Evolutionary conservation across 2,329 filamentous ascomycete species (phyloP).

Genomic region (Fusarium coffeatum): DNA sequence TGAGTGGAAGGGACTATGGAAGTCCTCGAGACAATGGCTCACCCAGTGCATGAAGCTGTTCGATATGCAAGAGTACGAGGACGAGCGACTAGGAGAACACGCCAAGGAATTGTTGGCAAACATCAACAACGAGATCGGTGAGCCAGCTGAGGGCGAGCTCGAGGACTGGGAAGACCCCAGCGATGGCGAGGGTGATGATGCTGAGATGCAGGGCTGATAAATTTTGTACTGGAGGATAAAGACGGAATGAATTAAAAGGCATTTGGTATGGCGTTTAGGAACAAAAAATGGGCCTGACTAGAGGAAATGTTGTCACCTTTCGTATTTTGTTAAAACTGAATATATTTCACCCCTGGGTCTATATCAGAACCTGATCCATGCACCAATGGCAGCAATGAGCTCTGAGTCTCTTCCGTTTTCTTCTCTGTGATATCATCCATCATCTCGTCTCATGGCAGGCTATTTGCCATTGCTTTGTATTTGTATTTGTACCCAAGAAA

Average conservation of each 20-base stretch:
- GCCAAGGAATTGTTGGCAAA: slow-evolving; percentile 75
- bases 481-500: slow-evolving; percentile 42
- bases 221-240: slow-evolving; percentile 30
- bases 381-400: slow-evolving; percentile 5
- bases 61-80: slow-evolving; percentile 82
- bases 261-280: slow-evolving; percentile 45
- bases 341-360: slow-evolving; percentile 34
- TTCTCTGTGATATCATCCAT: slow-evolving; percentile 18
- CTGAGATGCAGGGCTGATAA: slow-evolving; percentile 63
- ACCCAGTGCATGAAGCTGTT: slow-evolving; percentile 85
- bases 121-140: slow-evolving; percentile 73
- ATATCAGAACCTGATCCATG: slow-evolving; percentile 31
- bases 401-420: not conserved
- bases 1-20: slow-evolving; percentile 71
- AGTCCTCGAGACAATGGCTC: slow-evolving; percentile 84
- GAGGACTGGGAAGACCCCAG: slow-evolving; percentile 67
- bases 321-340: slow-evolving; percentile 38
- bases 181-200: slow-evolving; percentile 62
- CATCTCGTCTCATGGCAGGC: slow-evolving; percentile 19
- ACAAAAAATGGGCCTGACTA: slow-evolving; percentile 40
- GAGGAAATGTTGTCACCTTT: slow-evolving; percentile 34
- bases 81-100: slow-evolving; percentile 80
- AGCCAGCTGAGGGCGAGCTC: slow-evolving; percentile 65
- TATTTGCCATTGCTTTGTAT: slow-evolving; percentile 18
- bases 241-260: slow-evolving; percentile 32